Percentiles rank a stretch among this genome's conserved stretches.
Evolutionary conservation across 371 early-diverging fungal genomes (phyloP).

Genomic region (Parasitella parasitica): DNA sequence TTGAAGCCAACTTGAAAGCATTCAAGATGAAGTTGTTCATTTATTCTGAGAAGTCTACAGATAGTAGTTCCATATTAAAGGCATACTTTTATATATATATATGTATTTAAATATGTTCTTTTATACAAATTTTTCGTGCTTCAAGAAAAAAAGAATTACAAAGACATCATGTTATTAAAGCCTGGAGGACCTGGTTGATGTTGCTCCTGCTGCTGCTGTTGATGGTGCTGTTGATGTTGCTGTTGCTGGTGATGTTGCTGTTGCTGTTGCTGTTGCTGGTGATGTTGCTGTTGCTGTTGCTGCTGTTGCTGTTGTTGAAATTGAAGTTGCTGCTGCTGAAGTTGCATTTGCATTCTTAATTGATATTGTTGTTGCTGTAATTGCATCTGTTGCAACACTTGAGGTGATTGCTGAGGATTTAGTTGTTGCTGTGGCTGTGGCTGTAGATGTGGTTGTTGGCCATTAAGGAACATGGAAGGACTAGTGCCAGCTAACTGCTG

Average conservation of each 20-base stretch:
- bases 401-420: slow-evolving; percentile 3
- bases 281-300: slow-evolving; percentile 1
- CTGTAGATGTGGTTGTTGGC: slow-evolving; percentile 3
- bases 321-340: neutral
- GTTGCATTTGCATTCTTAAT: slow-evolving; percentile 15
- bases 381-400: slow-evolving; percentile 9
- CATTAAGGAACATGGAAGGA: slow-evolving; percentile 23
- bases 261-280: neutral
- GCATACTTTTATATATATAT: neutral
- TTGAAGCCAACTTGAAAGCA: too few species aligned
- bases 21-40: too few species aligned
- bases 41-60: too few species aligned
- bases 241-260: neutral
- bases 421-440: slow-evolving; percentile 15
- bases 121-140: neutral
- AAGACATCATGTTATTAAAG: slow-evolving; percentile 19
- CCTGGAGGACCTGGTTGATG: slow-evolving; percentile 1
- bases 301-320: neutral
- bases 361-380: slow-evolving; percentile 20
- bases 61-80: neutral
- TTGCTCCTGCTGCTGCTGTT: too few species aligned
- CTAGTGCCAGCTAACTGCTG: slow-evolving; percentile 32
- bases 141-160: neutral
- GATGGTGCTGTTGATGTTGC: slow-evolving; percentile 5
- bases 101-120: neutral